A percentile compares a stretch with the other conserved stretches of the same genome.
Conservation (phyloP, 495 filamentous ascomycete species). For the Hyaloscypha variabilis region DNA sequence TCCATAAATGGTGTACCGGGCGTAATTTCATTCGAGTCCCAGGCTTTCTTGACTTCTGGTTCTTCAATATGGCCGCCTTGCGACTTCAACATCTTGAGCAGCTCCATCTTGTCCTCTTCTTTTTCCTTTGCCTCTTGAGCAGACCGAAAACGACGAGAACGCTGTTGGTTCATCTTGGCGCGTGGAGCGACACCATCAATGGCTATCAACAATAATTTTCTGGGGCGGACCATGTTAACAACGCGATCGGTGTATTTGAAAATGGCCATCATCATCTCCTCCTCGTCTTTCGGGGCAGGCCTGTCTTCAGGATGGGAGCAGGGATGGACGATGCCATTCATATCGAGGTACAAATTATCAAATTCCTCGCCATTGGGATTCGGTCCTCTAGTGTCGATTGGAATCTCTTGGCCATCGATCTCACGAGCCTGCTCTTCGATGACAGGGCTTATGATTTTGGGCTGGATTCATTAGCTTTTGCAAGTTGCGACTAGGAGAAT, state of each 20-base stretch:
- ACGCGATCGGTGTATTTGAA: slow-evolving; percentile 98
- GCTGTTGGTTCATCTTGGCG: slow-evolving; percentile 98
- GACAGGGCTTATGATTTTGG: slow-evolving; percentile 92
- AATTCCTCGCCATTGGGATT: slow-evolving; percentile 99
- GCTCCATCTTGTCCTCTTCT: slow-evolving; percentile 85
- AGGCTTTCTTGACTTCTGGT: slow-evolving; percentile 81
- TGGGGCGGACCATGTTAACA: slow-evolving; percentile 95
- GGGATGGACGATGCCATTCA: slow-evolving; percentile 99
- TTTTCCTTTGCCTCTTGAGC: slow-evolving; percentile 94
- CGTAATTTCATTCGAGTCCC: slow-evolving; percentile 97
- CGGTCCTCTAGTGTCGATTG: slow-evolving; percentile 77
- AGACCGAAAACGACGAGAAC: slow-evolving; percentile 86
- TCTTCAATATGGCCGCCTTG: slow-evolving; percentile 66
- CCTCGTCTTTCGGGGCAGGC: slow-evolving; percentile 87
- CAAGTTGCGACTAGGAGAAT: neutral
- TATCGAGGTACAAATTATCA: slow-evolving; percentile 97
- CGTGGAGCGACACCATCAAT: slow-evolving; percentile 94
- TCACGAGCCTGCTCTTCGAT: slow-evolving; percentile 80
- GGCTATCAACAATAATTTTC: slow-evolving; percentile 96
- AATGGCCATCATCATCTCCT: slow-evolving; percentile 98
- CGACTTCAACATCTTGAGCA: slow-evolving; percentile 76
- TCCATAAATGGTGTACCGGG: slow-evolving; percentile 99
- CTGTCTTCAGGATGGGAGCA: slow-evolving; percentile 97
- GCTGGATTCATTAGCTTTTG: slow-evolving; percentile 91
- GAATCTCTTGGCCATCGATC: slow-evolving; percentile 74